Base-by-base conservation (phyloP, 1,284 basidiomycete species). In the Ustilago trichophora region DNA sequence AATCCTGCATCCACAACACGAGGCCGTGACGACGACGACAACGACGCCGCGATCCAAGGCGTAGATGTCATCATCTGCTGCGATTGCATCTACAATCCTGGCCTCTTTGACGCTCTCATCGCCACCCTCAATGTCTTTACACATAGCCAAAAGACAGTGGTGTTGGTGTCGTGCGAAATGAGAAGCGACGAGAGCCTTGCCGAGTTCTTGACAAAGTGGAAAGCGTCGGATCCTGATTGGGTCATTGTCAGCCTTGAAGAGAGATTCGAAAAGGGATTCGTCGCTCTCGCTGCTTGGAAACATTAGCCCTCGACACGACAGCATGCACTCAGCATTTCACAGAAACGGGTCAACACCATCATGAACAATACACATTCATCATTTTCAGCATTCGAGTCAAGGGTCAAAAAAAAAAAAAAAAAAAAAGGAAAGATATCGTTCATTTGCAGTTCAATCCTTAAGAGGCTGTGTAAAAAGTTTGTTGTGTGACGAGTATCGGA, bases 81-180 rank as follows among this genome's bases (percentile, higher is more conserved):
- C 37, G 75, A 78, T 38, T 75, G 73, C 59, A 70, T 78, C 51
- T 78, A 73, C 62, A 80, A 79, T 32, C 76, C 77, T 3, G 44
- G 48, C 6, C 54, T 80, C 10, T 77, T 80, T 34, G 32, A 50
- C 3, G 59, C 77, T 12, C 58, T 80, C 4, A 38, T 80, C 13
- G 56, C 65, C 11, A 73, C 77, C 0, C 38, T 80, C 27, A 55
- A 68, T 26, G 42, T 72, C 3, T 68, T 77, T 26, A 65, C 66
- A 3, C 22, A 54, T 11, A 62, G 58, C 3, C 7, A 33, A 6
- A 54, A 68, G 6, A 78, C 76, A 1, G 26, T 58, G 1, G 69
- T 77, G 5, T 49, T 77, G 18, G 47, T 78, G 4, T 49, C 72
- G 13, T 54, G 70, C 42, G 75, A 80, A 42, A 67, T 80, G 38